A percentile compares a stretch with the other conserved stretches of the same genome.
Conservation (phyloP, 305 asterid species). For the Fraxinus floribunda region DNA sequence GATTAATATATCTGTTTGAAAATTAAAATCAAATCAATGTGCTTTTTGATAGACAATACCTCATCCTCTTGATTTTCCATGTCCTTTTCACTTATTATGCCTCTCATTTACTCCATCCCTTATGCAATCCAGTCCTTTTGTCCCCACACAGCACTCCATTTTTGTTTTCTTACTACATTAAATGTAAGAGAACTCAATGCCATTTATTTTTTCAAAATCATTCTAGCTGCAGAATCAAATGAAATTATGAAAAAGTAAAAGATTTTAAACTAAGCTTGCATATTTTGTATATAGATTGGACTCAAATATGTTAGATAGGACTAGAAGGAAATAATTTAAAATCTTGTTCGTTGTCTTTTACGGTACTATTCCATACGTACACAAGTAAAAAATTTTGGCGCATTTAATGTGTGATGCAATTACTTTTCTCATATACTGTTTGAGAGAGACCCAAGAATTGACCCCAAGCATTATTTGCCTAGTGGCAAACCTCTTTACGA, state of each 20-base stretch:
- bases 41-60: neutral
- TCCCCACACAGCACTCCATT: neutral
- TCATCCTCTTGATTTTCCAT: constrained; percentile 11
- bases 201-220: neutral
- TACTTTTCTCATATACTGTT: neutral
- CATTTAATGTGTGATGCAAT: neutral
- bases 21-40: too few species aligned
- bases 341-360: neutral
- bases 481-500: neutral
- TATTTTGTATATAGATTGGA: neutral
- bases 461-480: neutral
- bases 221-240: neutral
- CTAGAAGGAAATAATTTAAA: neutral
- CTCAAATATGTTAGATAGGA: neutral
- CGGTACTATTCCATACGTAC: neutral
- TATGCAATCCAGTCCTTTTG: neutral
- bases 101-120: constrained; percentile 17
- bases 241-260: neutral
- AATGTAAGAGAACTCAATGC: neutral
- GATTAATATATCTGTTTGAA: too few species aligned
- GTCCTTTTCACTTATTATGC: constrained; percentile 25
- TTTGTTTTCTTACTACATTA: neutral
- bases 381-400: too few species aligned
- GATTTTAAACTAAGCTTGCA: neutral
- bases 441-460: neutral